Conservation (phyloP, 768 basidiomycete genomes). For the Rhodotorula babjevae region DNA sequence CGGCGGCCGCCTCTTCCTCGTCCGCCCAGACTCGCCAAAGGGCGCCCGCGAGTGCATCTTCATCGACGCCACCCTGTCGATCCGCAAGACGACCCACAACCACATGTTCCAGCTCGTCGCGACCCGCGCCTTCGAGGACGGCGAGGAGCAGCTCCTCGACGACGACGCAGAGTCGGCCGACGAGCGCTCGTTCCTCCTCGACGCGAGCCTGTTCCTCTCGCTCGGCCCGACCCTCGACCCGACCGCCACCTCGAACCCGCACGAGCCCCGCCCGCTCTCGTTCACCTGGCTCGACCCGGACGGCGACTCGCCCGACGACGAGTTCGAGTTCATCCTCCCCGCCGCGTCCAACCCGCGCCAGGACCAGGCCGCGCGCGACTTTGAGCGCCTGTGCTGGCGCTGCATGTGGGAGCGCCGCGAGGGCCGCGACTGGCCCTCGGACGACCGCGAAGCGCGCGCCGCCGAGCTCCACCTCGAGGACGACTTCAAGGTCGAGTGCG, state of each 20-base stretch:
- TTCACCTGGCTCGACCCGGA: slow-evolving; percentile 84
- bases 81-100: slow-evolving; percentile 71
- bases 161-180: slow-evolving; percentile 76
- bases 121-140: slow-evolving; percentile 94
- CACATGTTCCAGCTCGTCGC: slow-evolving; percentile 74
- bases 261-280: slow-evolving; percentile 63
- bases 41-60: slow-evolving; percentile 96
- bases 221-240: slow-evolving; percentile 52
- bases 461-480: slow-evolving; percentile 50
- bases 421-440: slow-evolving; percentile 61
- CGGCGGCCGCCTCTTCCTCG: slow-evolving; percentile 81
- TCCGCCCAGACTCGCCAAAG: slow-evolving; percentile 83
- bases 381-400: slow-evolving; percentile 88
- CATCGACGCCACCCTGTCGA: slow-evolving; percentile 89
- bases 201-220: slow-evolving; percentile 77
- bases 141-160: slow-evolving; percentile 87
- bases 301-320: slow-evolving; percentile 75
- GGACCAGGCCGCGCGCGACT: slow-evolving; percentile 58
- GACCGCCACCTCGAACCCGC: slow-evolving; percentile 6
- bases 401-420: slow-evolving; percentile 96
- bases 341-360: slow-evolving; percentile 57
- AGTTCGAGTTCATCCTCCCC: slow-evolving; percentile 78
- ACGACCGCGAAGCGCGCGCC: slow-evolving; percentile 58
- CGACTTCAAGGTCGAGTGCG: slow-evolving; percentile 76
- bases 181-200: slow-evolving; percentile 85